Conservation (phyloP, 768 basidiomycete genomes). For the Cystofilobasidium macerans region DNA sequence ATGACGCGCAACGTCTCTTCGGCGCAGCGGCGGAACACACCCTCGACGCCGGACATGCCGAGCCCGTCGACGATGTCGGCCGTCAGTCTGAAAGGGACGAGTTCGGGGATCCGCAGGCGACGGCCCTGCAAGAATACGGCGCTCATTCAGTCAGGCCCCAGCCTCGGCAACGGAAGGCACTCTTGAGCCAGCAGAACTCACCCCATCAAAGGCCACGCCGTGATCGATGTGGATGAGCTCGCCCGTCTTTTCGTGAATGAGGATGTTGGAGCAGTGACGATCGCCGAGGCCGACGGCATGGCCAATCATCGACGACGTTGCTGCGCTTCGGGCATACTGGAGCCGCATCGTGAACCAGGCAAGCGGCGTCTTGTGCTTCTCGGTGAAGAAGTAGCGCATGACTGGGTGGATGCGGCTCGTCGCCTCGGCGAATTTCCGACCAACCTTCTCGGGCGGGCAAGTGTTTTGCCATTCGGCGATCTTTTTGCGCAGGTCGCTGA, state of each 20-base stretch:
- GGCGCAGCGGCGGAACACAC: conserved; percentile 87
- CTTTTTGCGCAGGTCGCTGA: conserved; percentile 34
- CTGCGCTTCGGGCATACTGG: conserved; percentile 81
- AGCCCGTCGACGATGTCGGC: conserved; percentile 88
- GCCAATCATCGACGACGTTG: conserved; percentile 86
- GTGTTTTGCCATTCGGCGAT: conserved; percentile 36
- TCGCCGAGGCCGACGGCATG: conserved; percentile 87
- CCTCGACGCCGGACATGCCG: conserved; percentile 77
- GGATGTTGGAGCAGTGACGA: conserved; percentile 81
- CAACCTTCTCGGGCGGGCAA: conserved; percentile 21
- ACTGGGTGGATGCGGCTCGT: conserved; percentile 50
- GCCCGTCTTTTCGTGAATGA: conserved; percentile 69
- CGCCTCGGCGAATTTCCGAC: conserved; percentile 27
- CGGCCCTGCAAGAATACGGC: conserved; percentile 52
- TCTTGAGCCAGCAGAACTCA: conserved; percentile 35
- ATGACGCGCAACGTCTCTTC: conserved; percentile 90
- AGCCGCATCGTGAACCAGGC: conserved; percentile 86
- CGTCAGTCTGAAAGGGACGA: conserved; percentile 90
- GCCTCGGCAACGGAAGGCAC: not conserved
- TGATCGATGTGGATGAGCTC: conserved; percentile 93
- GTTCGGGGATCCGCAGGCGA: conserved; percentile 64
- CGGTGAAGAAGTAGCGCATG: conserved; percentile 88
- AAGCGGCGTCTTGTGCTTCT: conserved; percentile 74
- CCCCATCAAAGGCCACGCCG: conserved; percentile 93
- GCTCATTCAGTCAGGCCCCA: conserved; percentile 11